These are phyloP conservation scores for Phaffomyces opuntiae DNA, from an alignment of 805 yeast genomes.

Conservation along the genomic window DNA sequence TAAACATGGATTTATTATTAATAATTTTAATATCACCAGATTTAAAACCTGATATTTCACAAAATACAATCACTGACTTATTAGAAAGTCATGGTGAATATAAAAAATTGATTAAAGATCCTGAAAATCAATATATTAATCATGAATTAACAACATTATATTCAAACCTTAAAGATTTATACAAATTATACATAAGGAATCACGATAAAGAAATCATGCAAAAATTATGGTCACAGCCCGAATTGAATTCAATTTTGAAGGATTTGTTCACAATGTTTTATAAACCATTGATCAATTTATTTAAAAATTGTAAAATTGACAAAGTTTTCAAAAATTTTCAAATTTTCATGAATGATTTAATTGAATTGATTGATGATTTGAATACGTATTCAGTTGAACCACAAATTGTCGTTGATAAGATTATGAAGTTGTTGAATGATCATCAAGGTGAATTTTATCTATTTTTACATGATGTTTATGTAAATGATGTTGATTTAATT, in stretches of 20 bases:
- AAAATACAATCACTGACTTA: constrained; percentile 11
- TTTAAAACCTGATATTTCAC: constrained; percentile 7
- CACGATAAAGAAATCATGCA: constrained; percentile 71
- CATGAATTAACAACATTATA: constrained; percentile 30
- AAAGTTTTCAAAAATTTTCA: constrained; percentile 59
- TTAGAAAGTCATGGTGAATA: constrained; percentile 23
- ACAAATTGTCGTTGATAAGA: constrained; percentile 57
- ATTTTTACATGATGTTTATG: constrained; percentile 76
- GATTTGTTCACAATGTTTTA: constrained; percentile 67
- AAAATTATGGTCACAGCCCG: constrained; percentile 81
- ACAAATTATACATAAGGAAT: constrained; percentile 56
- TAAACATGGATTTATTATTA: constrained; percentile 15
- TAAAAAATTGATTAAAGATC: constrained; percentile 21
- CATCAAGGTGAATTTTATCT: constrained; percentile 69
- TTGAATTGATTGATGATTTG: constrained; percentile 44
- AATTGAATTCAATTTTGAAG: constrained; percentile 65
- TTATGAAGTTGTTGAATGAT: constrained; percentile 57
- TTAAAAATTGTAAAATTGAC: constrained; percentile 60
- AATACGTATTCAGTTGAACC: constrained; percentile 42
- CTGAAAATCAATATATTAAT: constrained; percentile 14
- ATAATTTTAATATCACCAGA: constrained; percentile 20
- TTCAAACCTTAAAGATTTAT: constrained; percentile 50
- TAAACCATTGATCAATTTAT: constrained; percentile 64
- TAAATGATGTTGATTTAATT: constrained; percentile 63
- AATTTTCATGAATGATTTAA: constrained; percentile 60